Evolutionary conservation across 495 filamentous ascomycete species (phyloP), one percentile per base, ranked within the genome.

Genomic region (Neurospora sp.): DNA sequence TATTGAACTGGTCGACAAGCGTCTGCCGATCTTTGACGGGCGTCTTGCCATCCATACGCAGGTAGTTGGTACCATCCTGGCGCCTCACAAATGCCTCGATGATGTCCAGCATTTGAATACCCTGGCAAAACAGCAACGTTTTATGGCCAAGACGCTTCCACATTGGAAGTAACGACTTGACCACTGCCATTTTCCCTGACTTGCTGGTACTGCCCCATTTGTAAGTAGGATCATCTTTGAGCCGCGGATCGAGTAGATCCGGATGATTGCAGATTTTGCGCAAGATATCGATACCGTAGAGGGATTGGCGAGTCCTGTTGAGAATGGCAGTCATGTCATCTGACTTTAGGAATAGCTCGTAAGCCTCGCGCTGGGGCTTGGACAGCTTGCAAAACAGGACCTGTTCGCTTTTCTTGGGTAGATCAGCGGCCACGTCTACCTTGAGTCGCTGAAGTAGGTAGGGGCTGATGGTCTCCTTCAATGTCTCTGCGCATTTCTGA

Each of bases 231-330:
- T 91, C 89, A n/a, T 81, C 78, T 37, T 86, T 89, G 39, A 90
- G 77, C 39, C 69, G 73, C 46, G 93, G 91, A 72, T 94, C 89
- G 4, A 89, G 83, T 4, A 99, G 85, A 80, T 99, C 95, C 1
- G 96, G 95, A 76, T 99, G 96, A 78, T 98, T 98, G 83, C 96
- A 97, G 59, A 99, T 94, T 84, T 99, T 99, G 72, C 96, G 92
- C 42, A 99, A 84, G 35, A 93, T 91, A 77, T 97, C 94, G 72
- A 99, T 92, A 10, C 94, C 95, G 78, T 90, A 95, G 2, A 99
- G 83, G 3, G 92, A 90, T 74, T 96, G 92, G n/a, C 88, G 86
- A 31, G 88, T 90, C 38, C 91, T 90, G 46, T 86, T 88, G 14
- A 93, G 79, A 72, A 99, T 95, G 0, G 89, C 87, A 20, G 86